Percentiles rank a stretch among this genome's conserved stretches.
Evolutionary conservation across 768 basidiomycete species (phyloP).

Genomic region (Kwoniella heveanensis): DNA sequence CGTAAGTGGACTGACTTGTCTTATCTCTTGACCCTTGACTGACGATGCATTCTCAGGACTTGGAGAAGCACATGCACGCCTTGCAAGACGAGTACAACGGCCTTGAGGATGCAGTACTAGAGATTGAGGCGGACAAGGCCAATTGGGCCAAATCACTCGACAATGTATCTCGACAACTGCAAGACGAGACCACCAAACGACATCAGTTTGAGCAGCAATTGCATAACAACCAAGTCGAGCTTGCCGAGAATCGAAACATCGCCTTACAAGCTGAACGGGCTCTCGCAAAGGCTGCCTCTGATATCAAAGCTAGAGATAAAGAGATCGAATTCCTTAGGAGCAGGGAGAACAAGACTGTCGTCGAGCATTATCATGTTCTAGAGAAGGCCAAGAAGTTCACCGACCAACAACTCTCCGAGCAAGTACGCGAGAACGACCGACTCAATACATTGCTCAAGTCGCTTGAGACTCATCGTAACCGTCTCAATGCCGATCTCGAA

Average conservation of each 20-base stretch:
- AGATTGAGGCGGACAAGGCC: slow-evolving; percentile 79
- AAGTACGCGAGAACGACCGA: slow-evolving; percentile 74
- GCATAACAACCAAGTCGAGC: slow-evolving; percentile 62
- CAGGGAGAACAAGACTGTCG: slow-evolving; percentile 88
- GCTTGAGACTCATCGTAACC: slow-evolving; percentile 76
- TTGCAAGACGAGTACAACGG: slow-evolving; percentile 77
- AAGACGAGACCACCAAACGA: slow-evolving; percentile 71
- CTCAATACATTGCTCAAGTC: slow-evolving; percentile 76
- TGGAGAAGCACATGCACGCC: slow-evolving; percentile 74
- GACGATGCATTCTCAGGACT: too few relatives aligned
- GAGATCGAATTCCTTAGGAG: slow-evolving; percentile 83
- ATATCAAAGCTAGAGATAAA: slow-evolving; percentile 79
- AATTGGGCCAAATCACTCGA: slow-evolving; percentile 74
- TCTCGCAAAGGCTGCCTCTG: slow-evolving; percentile 74
- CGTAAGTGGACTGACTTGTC: too few relatives aligned
- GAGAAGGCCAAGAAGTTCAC: slow-evolving; percentile 95
- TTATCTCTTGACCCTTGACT: too few relatives aligned
- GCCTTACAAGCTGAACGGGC: slow-evolving; percentile 73
- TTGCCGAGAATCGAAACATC: slow-evolving; percentile 67
- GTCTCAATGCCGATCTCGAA: slow-evolving; percentile 77
- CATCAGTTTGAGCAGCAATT: slow-evolving; percentile 74
- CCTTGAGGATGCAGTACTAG: slow-evolving; percentile 83
- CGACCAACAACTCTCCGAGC: slow-evolving; percentile 82
- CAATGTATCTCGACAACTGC: slow-evolving; percentile 69
- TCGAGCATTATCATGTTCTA: slow-evolving; percentile 93